Conservation (phyloP, 495 filamentous ascomycete genomes). For the Penicillium maclennaniae region DNA sequence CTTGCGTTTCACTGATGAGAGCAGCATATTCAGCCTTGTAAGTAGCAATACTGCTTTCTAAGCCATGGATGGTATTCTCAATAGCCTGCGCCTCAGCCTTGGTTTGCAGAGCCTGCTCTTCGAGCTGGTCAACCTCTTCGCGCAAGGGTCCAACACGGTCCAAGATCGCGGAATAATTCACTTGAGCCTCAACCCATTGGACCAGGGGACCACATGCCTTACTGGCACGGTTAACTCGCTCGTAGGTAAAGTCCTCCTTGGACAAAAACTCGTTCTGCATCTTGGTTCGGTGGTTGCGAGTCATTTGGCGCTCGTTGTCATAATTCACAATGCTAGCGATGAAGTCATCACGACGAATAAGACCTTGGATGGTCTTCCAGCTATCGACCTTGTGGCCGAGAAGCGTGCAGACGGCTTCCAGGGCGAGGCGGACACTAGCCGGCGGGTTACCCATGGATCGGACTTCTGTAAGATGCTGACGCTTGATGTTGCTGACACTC, state of each 20-base stretch:
- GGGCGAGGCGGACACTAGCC: constrained; percentile 79
- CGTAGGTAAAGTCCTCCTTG: constrained; percentile 91
- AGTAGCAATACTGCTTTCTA: constrained; percentile 88
- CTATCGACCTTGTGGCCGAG: constrained; percentile 84
- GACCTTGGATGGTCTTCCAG: constrained; percentile 86
- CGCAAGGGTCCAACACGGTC: constrained; percentile 91
- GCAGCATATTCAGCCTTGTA: constrained; percentile 97
- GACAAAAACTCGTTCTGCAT: constrained; percentile 93
- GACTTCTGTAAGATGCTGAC: constrained; percentile 94
- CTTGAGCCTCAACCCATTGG: constrained; percentile 96
- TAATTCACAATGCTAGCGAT: constrained; percentile 98
- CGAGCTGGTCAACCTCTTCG: constrained; percentile 82
- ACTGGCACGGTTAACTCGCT: constrained; percentile 89
- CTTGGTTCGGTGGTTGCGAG: constrained; percentile 67
- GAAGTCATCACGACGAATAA: constrained; percentile 90
- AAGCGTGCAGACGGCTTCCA: constrained; percentile 92
- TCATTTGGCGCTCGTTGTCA: constrained; percentile 96
- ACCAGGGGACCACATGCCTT: constrained; percentile 96
- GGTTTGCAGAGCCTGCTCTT: constrained; percentile 85
- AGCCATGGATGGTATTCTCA: constrained; percentile 72
- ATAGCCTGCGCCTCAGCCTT: constrained; percentile 92
- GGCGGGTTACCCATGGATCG: constrained; percentile 93
- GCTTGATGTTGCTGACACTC: constrained; percentile 96
- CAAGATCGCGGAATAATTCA: constrained; percentile 94
- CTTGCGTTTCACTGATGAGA: constrained; percentile 93